phyloP scores from a whole-genome alignment of 192 early-diverging fungal genomes.

The Rhizophagus clarus region DNA sequence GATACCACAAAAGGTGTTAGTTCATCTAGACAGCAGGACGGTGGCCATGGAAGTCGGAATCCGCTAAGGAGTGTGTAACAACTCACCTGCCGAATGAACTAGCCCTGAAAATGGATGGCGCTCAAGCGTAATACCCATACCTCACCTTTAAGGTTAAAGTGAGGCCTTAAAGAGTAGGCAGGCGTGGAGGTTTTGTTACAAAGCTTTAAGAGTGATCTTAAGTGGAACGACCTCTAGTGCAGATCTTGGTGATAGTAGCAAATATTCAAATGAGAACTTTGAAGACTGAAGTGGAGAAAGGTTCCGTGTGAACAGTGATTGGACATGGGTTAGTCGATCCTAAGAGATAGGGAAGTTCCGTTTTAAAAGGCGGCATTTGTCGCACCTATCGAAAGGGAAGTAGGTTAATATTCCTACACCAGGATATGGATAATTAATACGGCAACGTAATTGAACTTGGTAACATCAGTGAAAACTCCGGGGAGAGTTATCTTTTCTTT shows the following conservation, averaged over 20 bases:
- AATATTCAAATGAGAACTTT: slow-evolving; percentile 83
- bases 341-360: slow-evolving; percentile 68
- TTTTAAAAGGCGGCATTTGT: slow-evolving; percentile 44
- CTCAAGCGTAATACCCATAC: too few species aligned
- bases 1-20: too few species aligned
- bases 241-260: slow-evolving; percentile 83
- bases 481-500: slow-evolving; percentile 77
- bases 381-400: slow-evolving; percentile 74
- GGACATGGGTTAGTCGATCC: slow-evolving; percentile 49
- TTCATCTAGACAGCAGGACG: too few species aligned
- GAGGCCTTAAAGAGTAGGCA: slow-evolving; percentile 66
- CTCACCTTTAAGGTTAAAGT: too few species aligned
- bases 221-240: slow-evolving; percentile 72
- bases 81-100: too few species aligned
- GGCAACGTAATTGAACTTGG: slow-evolving; percentile 73
- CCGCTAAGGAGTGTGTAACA: too few species aligned
- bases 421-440: slow-evolving; percentile 57
- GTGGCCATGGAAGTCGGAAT: too few species aligned
- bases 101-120: too few species aligned
- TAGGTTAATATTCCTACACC: slow-evolving; percentile 78
- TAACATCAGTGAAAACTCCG: slow-evolving; percentile 62
- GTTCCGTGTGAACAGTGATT: slow-evolving; percentile 74
- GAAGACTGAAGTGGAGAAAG: slow-evolving; percentile 84
- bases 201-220: too few species aligned
- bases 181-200: slow-evolving; percentile 61